phyloP scores from a whole-genome alignment of 805 yeast species.

The Hanseniaspora lachancei region DNA sequence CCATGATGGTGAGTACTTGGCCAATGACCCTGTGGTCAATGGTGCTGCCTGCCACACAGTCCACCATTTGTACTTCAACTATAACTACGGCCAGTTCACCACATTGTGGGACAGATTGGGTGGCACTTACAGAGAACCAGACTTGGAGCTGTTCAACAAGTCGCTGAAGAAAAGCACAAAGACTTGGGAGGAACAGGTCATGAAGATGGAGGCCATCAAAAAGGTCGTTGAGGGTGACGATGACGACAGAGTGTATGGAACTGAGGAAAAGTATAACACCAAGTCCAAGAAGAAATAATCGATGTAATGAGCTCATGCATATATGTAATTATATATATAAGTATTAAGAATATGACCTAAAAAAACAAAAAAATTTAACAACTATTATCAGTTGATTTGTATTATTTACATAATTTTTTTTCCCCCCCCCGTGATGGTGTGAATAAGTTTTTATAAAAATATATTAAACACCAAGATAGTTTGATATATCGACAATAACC shows the following conservation, averaged over 20 bases:
- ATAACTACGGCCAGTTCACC: constrained; percentile 96
- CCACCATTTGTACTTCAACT: constrained; percentile 92
- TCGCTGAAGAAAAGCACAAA: constrained; percentile 41
- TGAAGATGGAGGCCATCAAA: constrained; percentile 68
- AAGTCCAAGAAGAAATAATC: constrained; percentile 16
- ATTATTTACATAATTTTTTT: no score
- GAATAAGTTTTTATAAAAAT: no score
- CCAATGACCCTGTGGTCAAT: constrained; percentile 84
- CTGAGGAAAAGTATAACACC: constrained; percentile 30
- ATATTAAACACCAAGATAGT: no score
- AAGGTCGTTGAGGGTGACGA: constrained; percentile 62
- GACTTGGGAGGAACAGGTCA: constrained; percentile 59
- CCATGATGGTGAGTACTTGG: constrained; percentile 92
- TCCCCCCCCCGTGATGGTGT: no score
- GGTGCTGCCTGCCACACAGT: constrained; percentile 98
- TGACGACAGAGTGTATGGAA: constrained; percentile 63
- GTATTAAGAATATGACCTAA: no score
- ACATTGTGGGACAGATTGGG: constrained; percentile 97
- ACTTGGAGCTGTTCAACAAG: constrained; percentile 65
- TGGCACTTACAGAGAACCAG: constrained; percentile 85
- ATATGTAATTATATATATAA: no score
- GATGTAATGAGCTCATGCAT: neutral
- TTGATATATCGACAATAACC: no score
- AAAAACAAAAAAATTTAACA: no score
- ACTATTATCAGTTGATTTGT: no score